phyloP scores from a whole-genome alignment of 352 stramenopile species.

The Phytopythium boreale region DNA sequence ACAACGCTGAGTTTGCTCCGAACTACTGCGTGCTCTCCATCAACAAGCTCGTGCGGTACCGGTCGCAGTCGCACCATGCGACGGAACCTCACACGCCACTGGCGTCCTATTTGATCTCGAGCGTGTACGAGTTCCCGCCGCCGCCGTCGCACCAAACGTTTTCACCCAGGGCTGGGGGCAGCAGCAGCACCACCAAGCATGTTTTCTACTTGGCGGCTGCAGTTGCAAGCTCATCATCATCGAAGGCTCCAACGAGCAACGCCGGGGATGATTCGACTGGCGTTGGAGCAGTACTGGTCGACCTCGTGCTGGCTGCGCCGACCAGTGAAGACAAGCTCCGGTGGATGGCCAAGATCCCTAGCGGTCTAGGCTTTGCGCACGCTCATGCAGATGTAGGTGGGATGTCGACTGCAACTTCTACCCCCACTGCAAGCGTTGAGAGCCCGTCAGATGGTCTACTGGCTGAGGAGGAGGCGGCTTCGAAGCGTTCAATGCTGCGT shows the following conservation, averaged over 20 bases:
- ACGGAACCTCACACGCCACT: slow-evolving; percentile 32
- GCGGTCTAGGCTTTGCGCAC: slow-evolving; percentile 27
- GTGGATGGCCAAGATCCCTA: slow-evolving; percentile 58
- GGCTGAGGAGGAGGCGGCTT: background rate
- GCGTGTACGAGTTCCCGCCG: slow-evolving; percentile 38
- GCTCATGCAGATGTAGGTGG: slow-evolving; percentile 5
- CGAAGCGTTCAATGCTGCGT: slow-evolving; percentile 15
- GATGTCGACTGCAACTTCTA: background rate
- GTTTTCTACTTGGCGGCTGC: slow-evolving; percentile 6
- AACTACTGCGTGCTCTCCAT: slow-evolving; percentile 47
- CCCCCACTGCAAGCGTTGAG: background rate
- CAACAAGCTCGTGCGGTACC: slow-evolving; percentile 51
- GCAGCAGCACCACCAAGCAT: background rate
- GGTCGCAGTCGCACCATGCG: slow-evolving; percentile 35
- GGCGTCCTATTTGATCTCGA: slow-evolving; percentile 37
- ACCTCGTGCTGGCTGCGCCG: slow-evolving; percentile 31
- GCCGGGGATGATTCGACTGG: background rate
- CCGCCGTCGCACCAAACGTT: slow-evolving; percentile 9
- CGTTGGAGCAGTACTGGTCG: background rate
- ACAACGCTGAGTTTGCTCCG: slow-evolving; percentile 15
- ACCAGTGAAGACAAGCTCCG: slow-evolving; percentile 42
- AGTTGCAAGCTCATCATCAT: background rate
- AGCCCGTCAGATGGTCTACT: background rate
- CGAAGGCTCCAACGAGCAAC: background rate
- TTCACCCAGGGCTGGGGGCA: background rate